Evolutionary conservation across 495 filamentous ascomycete species (phyloP).

Genomic region (Aspergillus panamensis): DNA sequence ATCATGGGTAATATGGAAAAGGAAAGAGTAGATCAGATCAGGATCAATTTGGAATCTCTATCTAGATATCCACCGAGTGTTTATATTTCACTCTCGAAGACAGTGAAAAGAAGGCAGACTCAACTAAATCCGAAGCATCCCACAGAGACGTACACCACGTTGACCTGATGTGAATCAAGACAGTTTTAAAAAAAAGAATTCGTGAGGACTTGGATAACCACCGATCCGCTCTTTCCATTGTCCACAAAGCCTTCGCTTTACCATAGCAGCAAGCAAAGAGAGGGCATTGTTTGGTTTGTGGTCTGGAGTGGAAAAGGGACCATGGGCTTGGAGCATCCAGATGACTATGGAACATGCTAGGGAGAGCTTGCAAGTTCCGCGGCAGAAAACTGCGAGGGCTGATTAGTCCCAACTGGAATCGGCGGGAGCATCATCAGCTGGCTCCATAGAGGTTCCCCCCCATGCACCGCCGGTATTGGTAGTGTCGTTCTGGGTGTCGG

Average conservation of each 20-base stretch:
- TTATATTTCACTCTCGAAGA: not conserved
- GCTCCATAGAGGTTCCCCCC: slow-evolving; percentile 15
- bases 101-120: not conserved
- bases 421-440: slow-evolving; percentile 1
- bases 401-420: slow-evolving; percentile 10
- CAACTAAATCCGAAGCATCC: not conserved
- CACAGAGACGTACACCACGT: too few species aligned
- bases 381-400: not conserved
- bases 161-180: too few species aligned
- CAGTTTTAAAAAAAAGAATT: too few species aligned
- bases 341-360: too few species aligned
- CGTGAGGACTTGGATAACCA: too few species aligned
- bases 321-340: too few species aligned
- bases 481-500: slow-evolving; percentile 10
- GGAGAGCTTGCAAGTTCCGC: too few species aligned
- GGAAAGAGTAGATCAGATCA: not conserved
- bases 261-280: too few species aligned
- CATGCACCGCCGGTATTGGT: slow-evolving; percentile 14
- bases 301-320: too few species aligned
- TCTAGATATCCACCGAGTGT: not conserved
- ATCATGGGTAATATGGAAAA: not conserved
- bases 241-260: too few species aligned
- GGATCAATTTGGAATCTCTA: not conserved
- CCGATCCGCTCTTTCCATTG: too few species aligned
- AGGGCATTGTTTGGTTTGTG: too few species aligned